These are phyloP conservation scores for Rubia tinctorum DNA, from an alignment of 305 asterid genomes.

Conservation along the genomic window DNA sequence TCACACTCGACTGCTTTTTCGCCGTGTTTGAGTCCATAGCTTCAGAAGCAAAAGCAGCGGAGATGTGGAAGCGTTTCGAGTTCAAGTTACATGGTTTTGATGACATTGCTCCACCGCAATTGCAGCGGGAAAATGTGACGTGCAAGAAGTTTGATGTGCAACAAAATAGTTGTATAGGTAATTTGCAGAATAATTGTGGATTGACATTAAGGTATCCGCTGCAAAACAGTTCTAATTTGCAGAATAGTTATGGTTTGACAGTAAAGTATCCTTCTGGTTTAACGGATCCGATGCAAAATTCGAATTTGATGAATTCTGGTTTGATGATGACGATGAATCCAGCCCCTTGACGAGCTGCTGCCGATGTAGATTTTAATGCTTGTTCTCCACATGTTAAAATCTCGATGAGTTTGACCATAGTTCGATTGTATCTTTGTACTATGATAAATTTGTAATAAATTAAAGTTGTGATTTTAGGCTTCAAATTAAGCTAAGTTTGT, in stretches of 20 bases:
- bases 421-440: too few species aligned
- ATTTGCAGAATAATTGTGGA: not conserved
- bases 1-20: constrained; percentile 24
- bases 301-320: not conserved
- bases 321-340: not conserved
- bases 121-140: not conserved
- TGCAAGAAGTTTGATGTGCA: not conserved
- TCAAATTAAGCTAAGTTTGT: too few species aligned
- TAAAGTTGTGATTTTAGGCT: too few species aligned
- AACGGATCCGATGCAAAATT: not conserved
- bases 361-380: not conserved
- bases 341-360: not conserved
- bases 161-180: not conserved
- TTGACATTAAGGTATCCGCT: too few species aligned
- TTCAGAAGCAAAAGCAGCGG: not conserved
- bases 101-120: not conserved
- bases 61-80: not conserved
- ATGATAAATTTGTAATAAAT: too few species aligned
- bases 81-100: not conserved
- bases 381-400: not conserved
- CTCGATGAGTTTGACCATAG: not conserved
- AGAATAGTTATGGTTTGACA: not conserved
- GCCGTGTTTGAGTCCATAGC: not conserved
- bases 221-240: not conserved
- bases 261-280: not conserved